Evolutionary conservation across 441 rosid genomes (phyloP), one percentile per base, ranked within the genome.

Genomic region (Macaranga tanarius): DNA sequence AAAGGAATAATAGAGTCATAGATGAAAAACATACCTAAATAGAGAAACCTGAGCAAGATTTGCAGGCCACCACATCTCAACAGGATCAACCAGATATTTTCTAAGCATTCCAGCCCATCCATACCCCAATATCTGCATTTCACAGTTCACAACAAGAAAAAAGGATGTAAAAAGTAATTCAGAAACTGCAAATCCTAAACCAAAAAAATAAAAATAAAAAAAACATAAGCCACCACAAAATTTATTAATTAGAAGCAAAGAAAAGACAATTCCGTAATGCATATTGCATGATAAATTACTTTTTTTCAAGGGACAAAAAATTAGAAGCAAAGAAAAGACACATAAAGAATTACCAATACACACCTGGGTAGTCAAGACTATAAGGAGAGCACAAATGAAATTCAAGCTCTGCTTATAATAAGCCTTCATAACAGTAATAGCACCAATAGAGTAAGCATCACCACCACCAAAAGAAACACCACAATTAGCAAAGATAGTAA

Each of bases 41-140:
- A 94, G 84, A 77, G 99, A 94, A 82, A 94, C 97, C 82, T 94
- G 97, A 74, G 99, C 99, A 67, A 94, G 92, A 69, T 90, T 94
- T 8, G 99, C 67, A 52, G 99, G 99, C 97, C 99, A 94, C 97
- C 99, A 92, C 99, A 94, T 94, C 67, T 94, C 97, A 7, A 83
- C 92, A 40, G 99, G 99, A 81, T 94, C 90, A 73, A 94, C 99
- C 69, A 94, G 71, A 81, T 90, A 92, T 86, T 89, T 90, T 86
- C 95, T 87, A 19, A 94, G 80, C 87, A 94, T 87, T 42, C 99
- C 99, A 71, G 99, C 99, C 99, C 99, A 94, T 47, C 99, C 97
- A 76, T 94, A 94, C 16, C 99, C 97, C 84, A 92, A 65, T 26
- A 94, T 68, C 98, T 94, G 80, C 79, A 70, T 8, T 52, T 20